These are phyloP conservation scores for Tripterygium wilfordii DNA, from an alignment of 177 flowering plant genomes.

Conservation along the genomic window DNA sequence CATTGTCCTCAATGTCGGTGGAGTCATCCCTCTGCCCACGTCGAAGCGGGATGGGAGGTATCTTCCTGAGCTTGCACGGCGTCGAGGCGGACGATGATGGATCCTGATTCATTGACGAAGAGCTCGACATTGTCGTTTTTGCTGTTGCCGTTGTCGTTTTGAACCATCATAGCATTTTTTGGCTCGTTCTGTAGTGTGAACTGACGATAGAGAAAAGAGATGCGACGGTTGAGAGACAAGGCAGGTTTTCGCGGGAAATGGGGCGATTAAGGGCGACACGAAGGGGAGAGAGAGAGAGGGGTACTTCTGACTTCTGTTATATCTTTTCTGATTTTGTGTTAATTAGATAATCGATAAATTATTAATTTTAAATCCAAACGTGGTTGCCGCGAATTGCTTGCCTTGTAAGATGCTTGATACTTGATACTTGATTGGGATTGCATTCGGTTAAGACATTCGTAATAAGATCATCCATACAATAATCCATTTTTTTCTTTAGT, in stretches of 20 bases:
- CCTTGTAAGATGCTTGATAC: too few relatives aligned
- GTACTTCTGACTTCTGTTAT: not conserved
- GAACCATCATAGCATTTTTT: not conserved
- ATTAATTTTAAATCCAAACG: too few relatives aligned
- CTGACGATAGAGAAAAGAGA: conserved; percentile 12
- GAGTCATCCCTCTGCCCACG: conserved; percentile 6
- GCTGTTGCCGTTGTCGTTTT: not conserved
- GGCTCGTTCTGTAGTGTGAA: not conserved
- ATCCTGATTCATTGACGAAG: not conserved
- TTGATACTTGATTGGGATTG: too few relatives aligned
- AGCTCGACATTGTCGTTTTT: conserved; percentile 1
- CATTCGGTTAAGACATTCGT: too few relatives aligned
- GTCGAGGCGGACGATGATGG: conserved; percentile 9
- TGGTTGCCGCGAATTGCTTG: too few relatives aligned
- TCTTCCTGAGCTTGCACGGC: conserved; percentile 49
- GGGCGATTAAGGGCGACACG: conserved; percentile 20
- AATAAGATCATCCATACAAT: too few relatives aligned
- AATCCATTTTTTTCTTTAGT: too few relatives aligned
- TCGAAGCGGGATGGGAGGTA: conserved; percentile 53
- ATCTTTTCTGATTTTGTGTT: not conserved
- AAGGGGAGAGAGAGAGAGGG: too few relatives aligned
- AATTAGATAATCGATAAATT: too few relatives aligned
- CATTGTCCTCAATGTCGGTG: conserved; percentile 4
- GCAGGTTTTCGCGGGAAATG: conserved; percentile 54
- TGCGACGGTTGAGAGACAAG: conserved; percentile 8